Evolutionary conservation across 345 rosid species (phyloP).

Genomic region (Rhizophora apiculata): DNA sequence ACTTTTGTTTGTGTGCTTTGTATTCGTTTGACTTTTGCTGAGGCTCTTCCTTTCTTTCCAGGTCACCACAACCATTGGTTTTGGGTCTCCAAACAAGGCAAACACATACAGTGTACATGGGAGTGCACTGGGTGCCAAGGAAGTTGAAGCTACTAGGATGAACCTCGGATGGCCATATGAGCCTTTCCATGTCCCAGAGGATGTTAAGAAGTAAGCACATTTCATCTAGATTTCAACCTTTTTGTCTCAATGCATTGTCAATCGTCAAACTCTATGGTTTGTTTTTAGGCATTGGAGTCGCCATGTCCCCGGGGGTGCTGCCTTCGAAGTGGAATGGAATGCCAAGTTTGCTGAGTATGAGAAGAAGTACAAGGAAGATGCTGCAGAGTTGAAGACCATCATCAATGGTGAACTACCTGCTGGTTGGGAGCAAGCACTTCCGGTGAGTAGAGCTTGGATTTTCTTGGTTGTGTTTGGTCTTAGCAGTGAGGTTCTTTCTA

Average conservation of each 20-base stretch:
- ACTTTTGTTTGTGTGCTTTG: not conserved
- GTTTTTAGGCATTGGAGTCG: constrained; percentile 90
- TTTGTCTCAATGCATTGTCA: not conserved
- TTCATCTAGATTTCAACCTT: not conserved
- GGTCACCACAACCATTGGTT: constrained; percentile 97
- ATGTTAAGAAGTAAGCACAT: constrained; percentile 64
- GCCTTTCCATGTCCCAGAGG: constrained; percentile 97
- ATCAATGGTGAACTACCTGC: constrained; percentile 76
- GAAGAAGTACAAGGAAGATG: constrained; percentile 83
- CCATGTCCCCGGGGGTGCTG: constrained; percentile 59
- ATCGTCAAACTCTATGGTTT: not conserved
- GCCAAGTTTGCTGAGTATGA: constrained; percentile 78
- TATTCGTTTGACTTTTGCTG: constrained; percentile 1
- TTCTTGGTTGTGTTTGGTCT: not conserved
- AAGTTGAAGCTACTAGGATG: constrained; percentile 97
- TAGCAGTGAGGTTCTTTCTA: not conserved
- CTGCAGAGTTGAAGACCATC: constrained; percentile 84
- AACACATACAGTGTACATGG: constrained; percentile 97
- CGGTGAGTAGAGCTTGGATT: constrained; percentile 45
- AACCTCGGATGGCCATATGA: constrained; percentile 93
- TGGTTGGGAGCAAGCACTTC: constrained; percentile 94
- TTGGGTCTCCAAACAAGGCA: constrained; percentile 96
- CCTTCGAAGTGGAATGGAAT: constrained; percentile 90
- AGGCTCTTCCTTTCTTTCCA: constrained; percentile 17
- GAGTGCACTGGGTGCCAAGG: constrained; percentile 93